These are phyloP conservation scores for Tricholoma sp. DNA, from an alignment of 768 basidiomycete genomes.

Conservation along the genomic window DNA sequence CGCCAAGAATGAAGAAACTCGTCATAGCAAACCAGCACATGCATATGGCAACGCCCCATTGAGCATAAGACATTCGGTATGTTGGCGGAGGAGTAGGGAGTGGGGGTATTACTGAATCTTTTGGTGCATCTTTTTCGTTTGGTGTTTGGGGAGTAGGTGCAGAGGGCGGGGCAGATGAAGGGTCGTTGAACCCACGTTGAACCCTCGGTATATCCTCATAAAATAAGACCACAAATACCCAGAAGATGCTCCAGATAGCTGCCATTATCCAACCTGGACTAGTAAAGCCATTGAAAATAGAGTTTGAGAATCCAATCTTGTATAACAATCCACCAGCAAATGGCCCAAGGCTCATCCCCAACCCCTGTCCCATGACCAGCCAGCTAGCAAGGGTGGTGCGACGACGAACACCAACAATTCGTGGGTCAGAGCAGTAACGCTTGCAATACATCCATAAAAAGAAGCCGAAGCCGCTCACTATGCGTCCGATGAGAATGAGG, in stretches of 20 bases:
- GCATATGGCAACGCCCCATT: slow-evolving; percentile 51
- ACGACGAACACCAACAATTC: slow-evolving; percentile 59
- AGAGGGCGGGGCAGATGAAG: neutral
- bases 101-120: slow-evolving; percentile 22
- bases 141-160: neutral
- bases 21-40: slow-evolving; percentile 72
- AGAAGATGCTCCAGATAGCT: slow-evolving; percentile 46
- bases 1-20: slow-evolving; percentile 65
- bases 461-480: slow-evolving; percentile 56
- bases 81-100: slow-evolving; percentile 4
- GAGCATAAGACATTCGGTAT: slow-evolving; percentile 18
- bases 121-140: neutral
- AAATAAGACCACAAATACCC: slow-evolving; percentile 29
- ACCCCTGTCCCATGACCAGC: slow-evolving; percentile 57
- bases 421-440: slow-evolving; percentile 64
- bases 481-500: slow-evolving; percentile 66
- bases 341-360: slow-evolving; percentile 59
- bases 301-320: slow-evolving; percentile 51
- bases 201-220: slow-evolving; percentile 35
- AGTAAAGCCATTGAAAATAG: slow-evolving; percentile 62
- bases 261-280: slow-evolving; percentile 67
- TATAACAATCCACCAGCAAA: slow-evolving; percentile 59
- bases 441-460: slow-evolving; percentile 65
- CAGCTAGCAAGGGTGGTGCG: slow-evolving; percentile 59
- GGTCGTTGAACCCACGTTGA: slow-evolving; percentile 3